Evolutionary conservation across 306 rosid genomes (phyloP).

Genomic region (Acacia confusa): DNA sequence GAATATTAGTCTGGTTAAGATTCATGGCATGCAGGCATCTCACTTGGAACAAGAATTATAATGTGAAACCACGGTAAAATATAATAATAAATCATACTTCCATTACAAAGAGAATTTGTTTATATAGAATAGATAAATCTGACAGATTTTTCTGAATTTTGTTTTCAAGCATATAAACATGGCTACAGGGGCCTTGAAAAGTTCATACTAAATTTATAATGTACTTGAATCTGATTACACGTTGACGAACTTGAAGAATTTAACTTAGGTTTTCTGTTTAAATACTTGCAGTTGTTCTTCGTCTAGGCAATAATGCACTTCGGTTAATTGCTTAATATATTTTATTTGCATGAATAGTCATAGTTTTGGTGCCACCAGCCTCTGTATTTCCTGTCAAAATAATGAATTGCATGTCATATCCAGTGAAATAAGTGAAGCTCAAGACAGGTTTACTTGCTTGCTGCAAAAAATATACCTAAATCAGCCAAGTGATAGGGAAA

Average conservation of each 20-base stretch:
- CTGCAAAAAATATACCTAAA: slow-evolving; percentile 32
- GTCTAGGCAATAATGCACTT: neutral
- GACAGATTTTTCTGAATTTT: neutral
- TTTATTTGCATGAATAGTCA: neutral
- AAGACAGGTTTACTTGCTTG: slow-evolving; percentile 34
- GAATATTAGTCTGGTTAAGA: slow-evolving; percentile 47
- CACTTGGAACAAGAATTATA: slow-evolving; percentile 45
- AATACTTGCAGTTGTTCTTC: no score
- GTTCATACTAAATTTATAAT: no score
- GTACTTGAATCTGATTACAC: no score
- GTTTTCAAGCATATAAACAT: no score
- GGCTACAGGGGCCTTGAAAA: no score
- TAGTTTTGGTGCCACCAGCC: neutral
- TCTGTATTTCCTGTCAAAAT: neutral
- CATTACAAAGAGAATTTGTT: neutral
- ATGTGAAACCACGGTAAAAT: slow-evolving; percentile 46
- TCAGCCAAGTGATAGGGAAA: slow-evolving; percentile 37
- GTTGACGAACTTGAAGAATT: no score
- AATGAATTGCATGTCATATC: neutral
- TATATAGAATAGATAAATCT: neutral
- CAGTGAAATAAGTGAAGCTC: slow-evolving; percentile 48
- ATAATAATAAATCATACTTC: neutral
- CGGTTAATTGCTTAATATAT: neutral
- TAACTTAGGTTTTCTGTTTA: no score
- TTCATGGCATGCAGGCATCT: slow-evolving; percentile 47